Evolutionary conservation across 176 grass and related monocot genomes (phyloP), one percentile per base, ranked within the genome.

Genomic region (Alopecurus myosuroides): DNA sequence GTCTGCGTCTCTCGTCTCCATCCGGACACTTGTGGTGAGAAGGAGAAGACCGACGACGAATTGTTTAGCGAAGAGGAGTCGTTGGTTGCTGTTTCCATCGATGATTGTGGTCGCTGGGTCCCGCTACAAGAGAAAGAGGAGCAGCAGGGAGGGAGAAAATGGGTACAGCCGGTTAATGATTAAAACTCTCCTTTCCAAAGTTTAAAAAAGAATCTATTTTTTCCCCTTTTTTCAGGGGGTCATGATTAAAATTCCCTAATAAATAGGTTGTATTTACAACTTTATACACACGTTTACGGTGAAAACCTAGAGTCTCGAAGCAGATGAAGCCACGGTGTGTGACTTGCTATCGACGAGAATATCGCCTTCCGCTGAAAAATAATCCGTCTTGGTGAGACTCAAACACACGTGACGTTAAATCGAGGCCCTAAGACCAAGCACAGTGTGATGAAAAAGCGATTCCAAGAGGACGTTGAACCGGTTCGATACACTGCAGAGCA

Each of bases 1-100:
- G 57, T 30, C 50, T 71, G 58, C 77, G 70, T 84, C 66, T 53
- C 6, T 22, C 49, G 61, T n/a, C 12, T 15, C 4, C 13, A 77
- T 89, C 82, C 77, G 63, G 86, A 83, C 79, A 34, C 67, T 50
- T 87, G 52, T 83, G 79, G 74, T 61, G 83, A 20, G 25, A 37
- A 11, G 10, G 37, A 4, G 19, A 10, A 28, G 36, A 11, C 20
- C 4, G 15, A 26, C 28, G 26, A 28, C 44, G 13, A 58, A 2
- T 63, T 9, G 19, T n/a, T n/a, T n/a, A 1, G 13, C 6, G 1
- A 20, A 11, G 44, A 3, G 36, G 68, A 20, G 67, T 25, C 75
- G 75, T 71, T 30, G 83, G 75, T 52, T 45, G 83, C 55, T 33
- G 67, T 74, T 81, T 58, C 25, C 3, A 10, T 69, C 31, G 42